Base-by-base conservation (phyloP, 345 rosid species). In the Erysimum cheiranthoides region DNA sequence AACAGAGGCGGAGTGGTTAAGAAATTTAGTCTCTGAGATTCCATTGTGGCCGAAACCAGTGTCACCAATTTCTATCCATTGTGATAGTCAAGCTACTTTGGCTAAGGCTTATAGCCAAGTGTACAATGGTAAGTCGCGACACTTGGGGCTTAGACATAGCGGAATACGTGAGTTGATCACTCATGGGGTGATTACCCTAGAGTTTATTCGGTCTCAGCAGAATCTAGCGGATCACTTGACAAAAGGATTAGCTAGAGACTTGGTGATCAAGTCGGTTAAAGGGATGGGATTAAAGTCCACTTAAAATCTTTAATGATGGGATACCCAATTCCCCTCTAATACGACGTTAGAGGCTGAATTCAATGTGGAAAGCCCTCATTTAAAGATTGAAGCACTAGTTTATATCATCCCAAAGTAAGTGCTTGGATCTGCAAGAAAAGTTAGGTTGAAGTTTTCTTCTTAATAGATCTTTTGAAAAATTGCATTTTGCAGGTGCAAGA, bases 1-100 rank as follows among this genome's bases (percentile, higher is more conserved):
- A 6, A 74, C 8, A 61, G 53, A 76, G n/a, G 54, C 35, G 0
- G 5, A 68, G 3, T 69, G 75, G 36, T 5, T 69, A 28, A 68
- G 67, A 46, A 66, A 66, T 16, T 25, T 67, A 16, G 61, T 73
- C 16, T 54, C 7, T 0, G 64, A 64, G 12, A 52, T 64, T 21
- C 8, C 3, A 9, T 16, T 67, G 2, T 75, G 73, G 68, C 32
- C 25, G 13, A 53, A 59, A 59, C 61, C n/a, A 0, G 8, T 75
- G 8, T 30, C 59, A 39, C 17, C 35, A 2, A 39, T 39, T 13
- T 39, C 6, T 40, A 61, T 61, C 2, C 8, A 17, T 61, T 61
- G 32, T 39, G 34, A 61, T 61, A 61, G 50, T 38, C 6, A 61
- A 61, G 11, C n/a, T 17, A 18, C 21, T 17, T 16, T 59, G 54